Percentiles rank a stretch among this genome's conserved stretches.
Conservation (phyloP, 352 stramenopile species). For the Pythium phragmitis region DNA sequence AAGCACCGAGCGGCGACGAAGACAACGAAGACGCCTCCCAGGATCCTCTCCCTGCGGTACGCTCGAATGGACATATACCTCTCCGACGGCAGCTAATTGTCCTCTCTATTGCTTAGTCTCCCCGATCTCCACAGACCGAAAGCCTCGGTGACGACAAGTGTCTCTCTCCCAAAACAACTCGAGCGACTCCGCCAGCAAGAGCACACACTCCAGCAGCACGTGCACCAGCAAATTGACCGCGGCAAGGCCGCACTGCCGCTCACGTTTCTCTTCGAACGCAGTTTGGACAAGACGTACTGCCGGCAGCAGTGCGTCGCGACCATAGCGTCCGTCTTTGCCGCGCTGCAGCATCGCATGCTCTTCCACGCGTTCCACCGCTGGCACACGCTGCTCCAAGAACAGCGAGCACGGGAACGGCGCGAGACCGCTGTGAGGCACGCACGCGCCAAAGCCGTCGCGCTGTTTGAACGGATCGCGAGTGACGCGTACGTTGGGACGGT, state of each 20-base stretch:
- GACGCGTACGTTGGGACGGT: conserved; percentile 56
- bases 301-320: conserved; percentile 47
- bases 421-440: conserved; percentile 31
- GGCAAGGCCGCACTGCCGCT: conserved; percentile 63
- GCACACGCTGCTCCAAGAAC: conserved; percentile 25
- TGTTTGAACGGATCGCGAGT: conserved; percentile 58
- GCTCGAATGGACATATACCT: neutral
- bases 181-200: conserved; percentile 6
- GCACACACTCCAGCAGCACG: conserved; percentile 31
- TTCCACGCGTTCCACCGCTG: conserved; percentile 48
- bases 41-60: conserved; percentile 35
- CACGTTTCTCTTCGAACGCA: conserved; percentile 74
- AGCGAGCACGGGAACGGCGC: conserved; percentile 28
- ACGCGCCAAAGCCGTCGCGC: conserved; percentile 36
- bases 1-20: neutral
- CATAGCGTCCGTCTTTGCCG: conserved; percentile 66
- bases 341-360: conserved; percentile 61
- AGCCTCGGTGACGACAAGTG: conserved; percentile 5
- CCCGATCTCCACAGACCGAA: conserved; percentile 16
- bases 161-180: conserved; percentile 14
- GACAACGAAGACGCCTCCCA: conserved; percentile 21
- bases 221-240: conserved; percentile 42
- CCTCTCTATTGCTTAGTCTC: conserved; percentile 1
- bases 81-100: neutral
- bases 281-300: conserved; percentile 59